phyloP scores from a whole-genome alignment of 805 yeast genomes.

The Teunomyces aglyptinius region DNA sequence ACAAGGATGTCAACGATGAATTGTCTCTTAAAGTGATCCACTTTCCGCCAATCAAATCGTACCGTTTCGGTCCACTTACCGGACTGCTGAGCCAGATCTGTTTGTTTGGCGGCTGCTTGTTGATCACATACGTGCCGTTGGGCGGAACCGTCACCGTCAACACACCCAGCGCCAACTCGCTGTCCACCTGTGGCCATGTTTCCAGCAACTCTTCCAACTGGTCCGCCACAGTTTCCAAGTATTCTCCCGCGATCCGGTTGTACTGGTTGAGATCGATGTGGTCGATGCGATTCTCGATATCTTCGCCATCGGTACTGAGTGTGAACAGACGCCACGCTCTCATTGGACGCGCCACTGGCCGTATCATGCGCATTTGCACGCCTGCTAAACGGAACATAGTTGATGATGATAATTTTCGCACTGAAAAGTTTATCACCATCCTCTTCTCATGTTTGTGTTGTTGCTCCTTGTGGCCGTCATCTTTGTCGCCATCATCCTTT shows the following conservation, averaged over 20 bases:
- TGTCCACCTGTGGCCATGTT: constrained; percentile 59
- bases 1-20: constrained; percentile 31
- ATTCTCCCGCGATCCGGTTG: constrained; percentile 61
- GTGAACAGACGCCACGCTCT: constrained; percentile 7
- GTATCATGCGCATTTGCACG: background rate
- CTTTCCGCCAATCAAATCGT: constrained; percentile 64
- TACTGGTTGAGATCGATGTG: constrained; percentile 52
- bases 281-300: constrained; percentile 52
- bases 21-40: constrained; percentile 82
- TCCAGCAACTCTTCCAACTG: constrained; percentile 70
- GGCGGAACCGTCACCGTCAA: constrained; percentile 69
- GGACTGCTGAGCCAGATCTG: constrained; percentile 97
- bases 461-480: constrained; percentile 41
- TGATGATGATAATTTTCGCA: background rate
- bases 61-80: constrained; percentile 80
- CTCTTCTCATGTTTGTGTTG: constrained; percentile 31
- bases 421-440: background rate
- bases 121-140: constrained; percentile 84
- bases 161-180: constrained; percentile 85
- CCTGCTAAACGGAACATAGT: too few species aligned
- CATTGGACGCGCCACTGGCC: background rate
- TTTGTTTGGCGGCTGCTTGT: constrained; percentile 96
- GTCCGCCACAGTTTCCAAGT: constrained; percentile 66
- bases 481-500: constrained; percentile 37
- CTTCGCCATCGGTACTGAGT: constrained; percentile 51